Base-by-base conservation (phyloP, 2,329 filamentous ascomycete species). In the Fusarium xyrophilum region DNA sequence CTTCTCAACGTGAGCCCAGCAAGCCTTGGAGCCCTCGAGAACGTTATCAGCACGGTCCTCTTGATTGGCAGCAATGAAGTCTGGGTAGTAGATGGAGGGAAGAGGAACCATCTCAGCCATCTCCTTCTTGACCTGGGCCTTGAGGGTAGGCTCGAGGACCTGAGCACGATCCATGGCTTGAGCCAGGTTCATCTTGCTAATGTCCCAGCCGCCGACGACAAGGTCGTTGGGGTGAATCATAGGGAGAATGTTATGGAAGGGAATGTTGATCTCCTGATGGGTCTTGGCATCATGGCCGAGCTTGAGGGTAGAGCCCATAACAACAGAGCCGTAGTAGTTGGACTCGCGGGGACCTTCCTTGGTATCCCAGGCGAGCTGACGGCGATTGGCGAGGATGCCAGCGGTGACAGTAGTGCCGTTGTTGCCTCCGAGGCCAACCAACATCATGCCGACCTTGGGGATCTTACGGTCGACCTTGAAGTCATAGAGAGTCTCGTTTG, bases 41-140 rank as follows among this genome's bases (percentile, higher is more conserved):
- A 97, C 76, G 76, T 99, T 98, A 83, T 99, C 93, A 70, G 95
- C 96, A 76, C 96, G 92, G 77, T 94, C 93, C 80, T 96, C 94
- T 83, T 99, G 96, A 84, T 99, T 99, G 78, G 96, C 92, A 71
- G 96, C 96, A 77, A 99, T 99, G 85, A 99, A 99, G 82, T 98
- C 96, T 3, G 96, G 96, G 81, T 99, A 99, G 88, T 99, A 99
- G 82, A 98, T 91, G 81, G 92, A 95, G 27, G 93, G 95, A 68
- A 98, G 88, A 32, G 96, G 96, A 74, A 90, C 89, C 89, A 98
- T 92, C 74, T 85, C 84, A 65, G 89, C 84, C 93, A 98, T 95
- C 83, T 98, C 93, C 86, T 98, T 97, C 82, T 89, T 90, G 74
- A 99, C 91, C 75, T 92, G 87, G 59, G 85, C 83, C 87, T 99